Percentiles rank a stretch among this genome's conserved stretches.
Evolutionary conservation across 148 eudicot species (phyloP).

Genomic region (Diospyros kaki): DNA sequence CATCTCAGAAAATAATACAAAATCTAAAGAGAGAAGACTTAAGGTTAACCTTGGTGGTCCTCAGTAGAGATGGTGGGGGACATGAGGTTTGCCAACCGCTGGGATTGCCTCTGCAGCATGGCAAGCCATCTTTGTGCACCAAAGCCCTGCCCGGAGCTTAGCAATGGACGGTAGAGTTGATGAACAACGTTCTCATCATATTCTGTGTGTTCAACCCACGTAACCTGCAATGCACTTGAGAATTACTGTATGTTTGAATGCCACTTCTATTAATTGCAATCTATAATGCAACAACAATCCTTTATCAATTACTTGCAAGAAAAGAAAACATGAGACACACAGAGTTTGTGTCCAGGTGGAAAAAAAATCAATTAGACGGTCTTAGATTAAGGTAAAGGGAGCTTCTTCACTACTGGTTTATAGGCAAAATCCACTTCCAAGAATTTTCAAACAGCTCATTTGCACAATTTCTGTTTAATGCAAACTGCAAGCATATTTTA

Average conservation of each 20-base stretch:
- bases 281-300: too few species aligned
- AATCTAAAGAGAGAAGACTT: not conserved
- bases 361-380: not conserved
- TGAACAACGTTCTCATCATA: slow-evolving; percentile 53
- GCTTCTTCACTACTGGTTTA: not conserved
- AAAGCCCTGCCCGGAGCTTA: slow-evolving; percentile 64
- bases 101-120: slow-evolving; percentile 59
- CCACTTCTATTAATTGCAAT: not conserved
- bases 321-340: not conserved
- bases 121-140: slow-evolving; percentile 79
- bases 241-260: not conserved
- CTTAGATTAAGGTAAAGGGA: not conserved
- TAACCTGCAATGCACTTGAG: slow-evolving; percentile 47
- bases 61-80: slow-evolving; percentile 25
- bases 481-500: not conserved
- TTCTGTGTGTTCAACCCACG: slow-evolving; percentile 81
- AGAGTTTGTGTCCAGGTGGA: not conserved
- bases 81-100: slow-evolving; percentile 32
- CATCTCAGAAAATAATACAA: slow-evolving; percentile 9
- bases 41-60: slow-evolving; percentile 38
- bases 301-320: not conserved
- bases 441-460: not conserved
- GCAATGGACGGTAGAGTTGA: slow-evolving; percentile 44
- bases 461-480: not conserved
- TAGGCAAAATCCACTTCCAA: not conserved